phyloP scores from a whole-genome alignment of 2,329 filamentous ascomycete species.

The Madurella fahalii region DNA sequence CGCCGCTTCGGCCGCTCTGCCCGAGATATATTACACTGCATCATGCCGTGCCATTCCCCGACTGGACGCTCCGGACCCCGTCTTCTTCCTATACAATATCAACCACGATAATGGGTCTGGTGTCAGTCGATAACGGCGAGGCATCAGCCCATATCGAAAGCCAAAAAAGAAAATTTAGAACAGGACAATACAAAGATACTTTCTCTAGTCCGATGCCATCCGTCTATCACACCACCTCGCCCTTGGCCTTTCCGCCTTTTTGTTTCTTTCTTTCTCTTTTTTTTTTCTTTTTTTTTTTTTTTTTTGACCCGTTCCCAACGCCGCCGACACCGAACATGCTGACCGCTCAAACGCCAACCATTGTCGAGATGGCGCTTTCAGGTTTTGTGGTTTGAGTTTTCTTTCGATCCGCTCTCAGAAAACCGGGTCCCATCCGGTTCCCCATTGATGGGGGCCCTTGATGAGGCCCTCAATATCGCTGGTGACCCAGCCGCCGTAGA shows the following conservation, averaged over 20 bases:
- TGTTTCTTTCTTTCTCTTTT: too few relatives aligned
- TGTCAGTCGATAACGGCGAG: not conserved
- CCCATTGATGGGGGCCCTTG: slow-evolving; percentile 37
- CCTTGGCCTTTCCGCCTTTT: not conserved
- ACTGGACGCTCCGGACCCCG: not conserved
- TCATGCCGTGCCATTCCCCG: not conserved
- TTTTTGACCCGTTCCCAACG: slow-evolving; percentile 13
- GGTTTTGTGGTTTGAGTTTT: not conserved
- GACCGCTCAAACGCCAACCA: slow-evolving; percentile 9
- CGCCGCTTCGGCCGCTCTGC: not conserved
- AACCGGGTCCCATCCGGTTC: slow-evolving; percentile 14
- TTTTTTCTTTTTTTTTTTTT: not conserved
- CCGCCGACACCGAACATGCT: slow-evolving; percentile 20
- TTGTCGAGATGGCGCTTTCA: slow-evolving; percentile 5
- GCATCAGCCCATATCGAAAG: not conserved
- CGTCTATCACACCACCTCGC: not conserved
- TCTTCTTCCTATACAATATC: not conserved
- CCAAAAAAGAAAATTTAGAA: not conserved
- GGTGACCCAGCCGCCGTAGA: slow-evolving; percentile 62
- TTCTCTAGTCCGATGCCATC: slow-evolving; percentile 14
- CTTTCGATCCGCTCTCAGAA: slow-evolving; percentile 5
- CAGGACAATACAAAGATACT: slow-evolving; percentile 8
- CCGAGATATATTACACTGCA: not conserved
- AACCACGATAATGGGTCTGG: not conserved
- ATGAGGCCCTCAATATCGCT: slow-evolving; percentile 53